Conservation (phyloP, 1,139 yeast genomes). For the Debaryomycetaceae sp. region DNA sequence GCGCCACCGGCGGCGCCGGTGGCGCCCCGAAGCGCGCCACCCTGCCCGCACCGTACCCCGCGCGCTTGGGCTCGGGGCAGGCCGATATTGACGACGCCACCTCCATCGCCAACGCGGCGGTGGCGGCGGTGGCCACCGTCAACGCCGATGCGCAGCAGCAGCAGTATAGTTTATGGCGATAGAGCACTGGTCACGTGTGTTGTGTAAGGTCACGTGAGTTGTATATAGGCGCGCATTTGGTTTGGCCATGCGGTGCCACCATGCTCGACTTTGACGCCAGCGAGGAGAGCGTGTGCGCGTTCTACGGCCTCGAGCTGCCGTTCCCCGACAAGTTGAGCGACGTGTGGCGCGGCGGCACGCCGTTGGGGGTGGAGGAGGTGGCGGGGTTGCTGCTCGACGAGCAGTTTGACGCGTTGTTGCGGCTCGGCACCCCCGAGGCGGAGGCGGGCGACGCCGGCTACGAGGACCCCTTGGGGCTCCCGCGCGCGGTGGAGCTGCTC, state of each 20-base stretch:
- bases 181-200: constrained; percentile 3
- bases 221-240: background rate
- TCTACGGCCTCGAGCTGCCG: constrained; percentile 6
- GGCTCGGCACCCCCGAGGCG: constrained; percentile 5
- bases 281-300: constrained; percentile 12
- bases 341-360: constrained; percentile 5
- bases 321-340: constrained; percentile 3
- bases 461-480: constrained; percentile 9
- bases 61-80: constrained; percentile 5
- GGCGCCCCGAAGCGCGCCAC: background rate
- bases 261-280: constrained; percentile 27
- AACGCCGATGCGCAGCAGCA: constrained; percentile 26
- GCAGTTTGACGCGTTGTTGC: constrained; percentile 26
- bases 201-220: constrained; percentile 6
- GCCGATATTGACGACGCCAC: constrained; percentile 22
- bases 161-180: constrained; percentile 36
- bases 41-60: constrained; percentile 3
- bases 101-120: constrained; percentile 33
- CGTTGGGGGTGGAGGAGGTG: constrained; percentile 19
- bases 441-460: constrained; percentile 3
- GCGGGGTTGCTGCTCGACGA: constrained; percentile 23
- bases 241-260: constrained; percentile 5
- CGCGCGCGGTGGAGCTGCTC: constrained; percentile 8
- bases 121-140: constrained; percentile 31
- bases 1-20: constrained; percentile 2